These are phyloP conservation scores for Leccinum barrowsii DNA, from an alignment of 768 basidiomycete species.

Conservation along the genomic window DNA sequence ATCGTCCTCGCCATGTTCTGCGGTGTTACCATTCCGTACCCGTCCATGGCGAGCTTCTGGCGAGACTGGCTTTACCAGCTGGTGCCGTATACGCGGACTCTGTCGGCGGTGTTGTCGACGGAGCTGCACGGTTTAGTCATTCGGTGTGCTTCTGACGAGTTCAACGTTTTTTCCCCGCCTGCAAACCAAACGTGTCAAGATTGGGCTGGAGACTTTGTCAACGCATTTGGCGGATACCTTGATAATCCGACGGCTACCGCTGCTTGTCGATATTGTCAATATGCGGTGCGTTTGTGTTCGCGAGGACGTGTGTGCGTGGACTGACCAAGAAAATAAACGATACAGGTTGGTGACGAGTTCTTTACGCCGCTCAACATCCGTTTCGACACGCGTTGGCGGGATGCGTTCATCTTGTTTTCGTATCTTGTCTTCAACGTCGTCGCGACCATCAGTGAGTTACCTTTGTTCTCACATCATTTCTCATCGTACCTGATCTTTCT, in stretches of 20 bases:
- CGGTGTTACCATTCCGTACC: conserved; percentile 75
- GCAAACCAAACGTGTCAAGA: conserved; percentile 63
- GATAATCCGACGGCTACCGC: conserved; percentile 58
- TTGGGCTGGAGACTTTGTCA: conserved; percentile 71
- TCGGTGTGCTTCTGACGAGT: conserved; percentile 64
- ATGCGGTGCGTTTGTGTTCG: conserved; percentile 29
- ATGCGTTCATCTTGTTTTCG: conserved; percentile 61
- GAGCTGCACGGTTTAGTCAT: conserved; percentile 72
- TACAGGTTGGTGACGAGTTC: conserved; percentile 63
- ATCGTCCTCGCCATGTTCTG: conserved; percentile 70
- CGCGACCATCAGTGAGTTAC: conserved; percentile 45
- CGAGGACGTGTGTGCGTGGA: background rate
- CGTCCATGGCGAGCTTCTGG: conserved; percentile 65
- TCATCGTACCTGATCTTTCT: background rate
- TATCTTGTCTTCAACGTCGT: conserved; percentile 72
- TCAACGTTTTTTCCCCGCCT: conserved; percentile 69
- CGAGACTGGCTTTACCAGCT: conserved; percentile 74
- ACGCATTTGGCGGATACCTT: conserved; percentile 66
- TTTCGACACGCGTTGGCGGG: conserved; percentile 62
- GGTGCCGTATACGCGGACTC: conserved; percentile 64
- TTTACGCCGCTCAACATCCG: conserved; percentile 64
- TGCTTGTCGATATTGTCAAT: conserved; percentile 74
- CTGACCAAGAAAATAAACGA: background rate
- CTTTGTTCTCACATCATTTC: background rate
- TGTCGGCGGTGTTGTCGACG: conserved; percentile 72